These are phyloP conservation scores for Solidago caesia DNA, from an alignment of 129 eudicot genomes.

Conservation along the genomic window DNA sequence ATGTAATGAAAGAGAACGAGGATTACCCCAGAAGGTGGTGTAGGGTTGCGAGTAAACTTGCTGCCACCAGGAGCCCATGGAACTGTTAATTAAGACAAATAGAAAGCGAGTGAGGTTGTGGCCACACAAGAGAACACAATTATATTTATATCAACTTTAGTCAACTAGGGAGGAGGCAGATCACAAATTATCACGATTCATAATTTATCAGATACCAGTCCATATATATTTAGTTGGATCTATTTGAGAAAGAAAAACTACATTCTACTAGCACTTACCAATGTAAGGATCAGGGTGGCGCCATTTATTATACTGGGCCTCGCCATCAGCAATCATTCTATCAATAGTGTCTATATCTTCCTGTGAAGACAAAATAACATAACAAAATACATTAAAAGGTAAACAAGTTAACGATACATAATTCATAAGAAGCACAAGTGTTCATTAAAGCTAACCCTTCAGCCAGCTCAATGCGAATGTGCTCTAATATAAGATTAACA, in stretches of 20 bases:
- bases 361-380: slow-evolving; percentile 40
- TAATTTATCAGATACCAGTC: neutral
- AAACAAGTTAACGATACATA: neutral
- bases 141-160: neutral
- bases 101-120: neutral
- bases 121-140: neutral
- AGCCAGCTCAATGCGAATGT: slow-evolving; percentile 1
- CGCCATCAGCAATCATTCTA: slow-evolving; percentile 88
- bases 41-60: slow-evolving; percentile 91
- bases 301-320: slow-evolving; percentile 77
- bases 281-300: slow-evolving; percentile 97
- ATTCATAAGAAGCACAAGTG: neutral
- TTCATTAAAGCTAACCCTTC: neutral
- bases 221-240: neutral
- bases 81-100: slow-evolving; percentile 49
- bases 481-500: neutral
- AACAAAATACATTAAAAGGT: slow-evolving; percentile 21
- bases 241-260: neutral
- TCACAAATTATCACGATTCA: neutral
- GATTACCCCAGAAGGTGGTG: slow-evolving; percentile 95
- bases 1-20: neutral
- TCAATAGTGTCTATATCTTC: slow-evolving; percentile 85
- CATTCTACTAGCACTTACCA: slow-evolving; percentile 49
- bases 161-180: no score
- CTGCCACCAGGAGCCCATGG: slow-evolving; percentile 99